Evolutionary conservation across 495 filamentous ascomycete genomes (phyloP).

Genomic region (Glonium stellatum): DNA sequence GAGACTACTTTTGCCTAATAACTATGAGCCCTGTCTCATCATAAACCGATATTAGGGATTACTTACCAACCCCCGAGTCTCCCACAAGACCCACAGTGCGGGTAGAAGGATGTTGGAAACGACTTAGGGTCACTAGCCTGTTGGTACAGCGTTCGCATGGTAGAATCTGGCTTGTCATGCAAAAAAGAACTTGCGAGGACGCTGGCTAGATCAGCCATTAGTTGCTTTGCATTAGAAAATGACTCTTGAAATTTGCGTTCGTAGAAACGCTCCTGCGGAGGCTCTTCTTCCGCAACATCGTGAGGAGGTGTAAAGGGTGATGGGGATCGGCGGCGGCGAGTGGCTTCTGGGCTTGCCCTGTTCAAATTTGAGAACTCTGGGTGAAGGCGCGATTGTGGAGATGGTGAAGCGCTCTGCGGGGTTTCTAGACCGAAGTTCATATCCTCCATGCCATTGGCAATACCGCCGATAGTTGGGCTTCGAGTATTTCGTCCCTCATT

Average conservation of each 20-base stretch:
- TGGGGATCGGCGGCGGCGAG: constrained; percentile 9
- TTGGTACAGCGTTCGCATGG: constrained; percentile 31
- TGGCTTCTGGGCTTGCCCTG: neutral
- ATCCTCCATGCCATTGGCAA: neutral
- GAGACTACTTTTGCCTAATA: constrained; percentile 38
- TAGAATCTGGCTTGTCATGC: constrained; percentile 33
- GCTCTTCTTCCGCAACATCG: constrained; percentile 35
- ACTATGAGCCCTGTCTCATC: neutral
- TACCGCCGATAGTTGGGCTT: neutral
- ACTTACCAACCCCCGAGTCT: constrained; percentile 32
- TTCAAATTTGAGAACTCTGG: neutral
- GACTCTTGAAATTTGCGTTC: constrained; percentile 32
- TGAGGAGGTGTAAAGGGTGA: constrained; percentile 6
- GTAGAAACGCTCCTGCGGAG: constrained; percentile 34
- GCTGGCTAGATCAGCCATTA: constrained; percentile 27
- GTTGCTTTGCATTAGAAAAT: constrained; percentile 27
- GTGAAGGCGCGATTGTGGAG: neutral
- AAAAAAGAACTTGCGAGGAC: constrained; percentile 33
- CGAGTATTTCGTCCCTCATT: neutral
- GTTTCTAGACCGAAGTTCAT: neutral
- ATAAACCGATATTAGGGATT: neutral
- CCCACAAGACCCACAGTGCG: constrained; percentile 40
- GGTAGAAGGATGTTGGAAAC: constrained; percentile 34
- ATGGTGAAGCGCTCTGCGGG: neutral
- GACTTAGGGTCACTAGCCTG: constrained; percentile 28